phyloP scores from a whole-genome alignment of 2,329 filamentous ascomycete species.

The Escovopsis weberi region DNA sequence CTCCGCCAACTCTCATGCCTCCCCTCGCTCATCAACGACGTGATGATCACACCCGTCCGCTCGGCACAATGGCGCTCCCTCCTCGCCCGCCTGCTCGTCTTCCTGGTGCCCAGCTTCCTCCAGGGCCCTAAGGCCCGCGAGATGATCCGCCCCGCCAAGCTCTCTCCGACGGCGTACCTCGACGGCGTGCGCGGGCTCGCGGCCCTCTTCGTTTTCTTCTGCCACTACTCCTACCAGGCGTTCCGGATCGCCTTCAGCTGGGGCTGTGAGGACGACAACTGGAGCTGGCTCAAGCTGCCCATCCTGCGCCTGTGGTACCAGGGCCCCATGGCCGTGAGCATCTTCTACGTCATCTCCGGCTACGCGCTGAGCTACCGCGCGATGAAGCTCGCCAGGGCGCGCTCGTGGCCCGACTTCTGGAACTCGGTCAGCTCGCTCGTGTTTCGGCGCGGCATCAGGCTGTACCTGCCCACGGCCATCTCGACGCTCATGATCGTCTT shows the following conservation, averaged over 20 bases:
- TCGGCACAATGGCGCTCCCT: slow-evolving; percentile 23
- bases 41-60: slow-evolving; percentile 9
- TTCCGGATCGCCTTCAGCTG: slow-evolving; percentile 37
- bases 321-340: slow-evolving; percentile 40
- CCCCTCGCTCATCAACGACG: too few species aligned
- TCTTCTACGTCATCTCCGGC: slow-evolving; percentile 49
- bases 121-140: slow-evolving; percentile 29
- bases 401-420: slow-evolving; percentile 24
- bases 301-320: slow-evolving; percentile 39
- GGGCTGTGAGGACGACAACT: slow-evolving; percentile 29
- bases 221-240: slow-evolving; percentile 39
- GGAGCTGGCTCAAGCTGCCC: slow-evolving; percentile 35
- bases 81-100: slow-evolving; percentile 25
- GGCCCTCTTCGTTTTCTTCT: slow-evolving; percentile 41
- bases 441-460: slow-evolving; percentile 36
- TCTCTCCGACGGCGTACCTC: slow-evolving; percentile 41
- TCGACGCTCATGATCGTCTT: slow-evolving; percentile 34
- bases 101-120: slow-evolving; percentile 39
- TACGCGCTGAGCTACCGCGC: slow-evolving; percentile 43
- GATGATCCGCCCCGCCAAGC: slow-evolving; percentile 23
- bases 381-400: slow-evolving; percentile 28
- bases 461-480: slow-evolving; percentile 35
- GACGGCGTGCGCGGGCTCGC: slow-evolving; percentile 44
- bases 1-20: too few species aligned
- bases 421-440: slow-evolving; percentile 33